Base-by-base conservation (phyloP, 2,329 filamentous ascomycete genomes). In the Malbranchea cinnamomea region DNA sequence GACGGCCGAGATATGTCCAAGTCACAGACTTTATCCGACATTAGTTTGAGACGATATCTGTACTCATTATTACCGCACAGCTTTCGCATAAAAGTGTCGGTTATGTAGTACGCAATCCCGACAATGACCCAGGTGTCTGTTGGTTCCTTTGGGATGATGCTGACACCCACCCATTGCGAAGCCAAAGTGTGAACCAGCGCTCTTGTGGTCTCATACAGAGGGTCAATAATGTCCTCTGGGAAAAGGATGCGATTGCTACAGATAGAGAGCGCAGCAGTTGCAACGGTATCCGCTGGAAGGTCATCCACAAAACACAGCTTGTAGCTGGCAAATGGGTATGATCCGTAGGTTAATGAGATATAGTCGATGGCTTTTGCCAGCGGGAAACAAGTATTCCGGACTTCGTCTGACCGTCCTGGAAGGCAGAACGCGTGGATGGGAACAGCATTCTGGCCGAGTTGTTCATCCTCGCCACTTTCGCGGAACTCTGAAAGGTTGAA, bases 231-330 rank as follows among this genome's bases (percentile, higher is more conserved):
- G 18, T 81, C 76, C 39, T 83, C 74, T 0, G 83, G 79, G 44
- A 83, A 92, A 1, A 98, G 68, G 1, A 98, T 62, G 23, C 82
- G 73, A 28, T 70, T 87, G 59, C 82, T 95, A 56, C 84, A 84
- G 18, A 98, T 71, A 0, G 85, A 79, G 42, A 98, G 65, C 1
- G 80, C 87, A 19, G 84, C 84, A 6, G 83, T 71, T 11, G 84
- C 71, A 12, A 78, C 64, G 1, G 78, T 78, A 34, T 93, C 79
- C 17, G 71, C 64, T 1, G 77, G 59, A 50, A 89, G 68, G 50
- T 98, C 89, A 43, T 98, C 89, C 11, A 98, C 75, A 44, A 98
- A 98, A 42, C 82, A 85, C 32, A 95, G 59, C 47, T 92, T 92
- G 63, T 91, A 95, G 47, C 79, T 84, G 16, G 80, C 71, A 50